Evolutionary conservation across 345 rosid genomes (phyloP).

Genomic region (Camelina hispida): DNA sequence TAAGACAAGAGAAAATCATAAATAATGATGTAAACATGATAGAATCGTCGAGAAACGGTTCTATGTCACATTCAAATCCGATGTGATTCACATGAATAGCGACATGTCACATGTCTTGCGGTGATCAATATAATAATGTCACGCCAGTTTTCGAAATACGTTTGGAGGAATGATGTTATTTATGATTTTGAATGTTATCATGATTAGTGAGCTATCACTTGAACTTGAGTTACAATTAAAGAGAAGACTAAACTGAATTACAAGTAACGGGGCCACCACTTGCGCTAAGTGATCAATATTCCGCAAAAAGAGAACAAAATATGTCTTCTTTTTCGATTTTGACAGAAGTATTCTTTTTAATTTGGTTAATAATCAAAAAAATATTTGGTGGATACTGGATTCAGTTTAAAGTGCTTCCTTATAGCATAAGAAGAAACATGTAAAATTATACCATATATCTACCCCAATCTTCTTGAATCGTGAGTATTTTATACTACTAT

Average conservation of each 20-base stretch:
- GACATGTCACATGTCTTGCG: conserved; percentile 12
- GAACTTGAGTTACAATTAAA: conserved; percentile 19
- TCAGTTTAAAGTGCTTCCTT: not conserved
- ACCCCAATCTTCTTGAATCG: too few relatives aligned
- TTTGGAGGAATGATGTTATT: not conserved
- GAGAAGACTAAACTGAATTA: not conserved
- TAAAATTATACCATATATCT: not conserved
- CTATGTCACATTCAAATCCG: conserved; percentile 8
- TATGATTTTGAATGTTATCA: not conserved
- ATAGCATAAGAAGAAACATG: not conserved
- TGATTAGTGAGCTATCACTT: not conserved
- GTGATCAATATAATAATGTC: conserved; percentile 13
- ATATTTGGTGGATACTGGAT: not conserved
- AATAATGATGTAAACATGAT: not conserved
- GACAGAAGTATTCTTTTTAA: not conserved
- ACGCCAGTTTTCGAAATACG: conserved; percentile 16
- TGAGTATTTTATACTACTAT: too few relatives aligned
- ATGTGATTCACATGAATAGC: conserved; percentile 31
- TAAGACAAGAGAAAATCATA: not conserved
- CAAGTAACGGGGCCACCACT: conserved; percentile 32
- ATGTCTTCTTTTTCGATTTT: conserved; percentile 4
- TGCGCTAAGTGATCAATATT: conserved; percentile 24
- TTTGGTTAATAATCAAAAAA: not conserved
- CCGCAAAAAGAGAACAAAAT: conserved; percentile 13
- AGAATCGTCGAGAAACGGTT: not conserved